Conservation (phyloP, 1,139 yeast species). For the Taiozyma sp. region DNA sequence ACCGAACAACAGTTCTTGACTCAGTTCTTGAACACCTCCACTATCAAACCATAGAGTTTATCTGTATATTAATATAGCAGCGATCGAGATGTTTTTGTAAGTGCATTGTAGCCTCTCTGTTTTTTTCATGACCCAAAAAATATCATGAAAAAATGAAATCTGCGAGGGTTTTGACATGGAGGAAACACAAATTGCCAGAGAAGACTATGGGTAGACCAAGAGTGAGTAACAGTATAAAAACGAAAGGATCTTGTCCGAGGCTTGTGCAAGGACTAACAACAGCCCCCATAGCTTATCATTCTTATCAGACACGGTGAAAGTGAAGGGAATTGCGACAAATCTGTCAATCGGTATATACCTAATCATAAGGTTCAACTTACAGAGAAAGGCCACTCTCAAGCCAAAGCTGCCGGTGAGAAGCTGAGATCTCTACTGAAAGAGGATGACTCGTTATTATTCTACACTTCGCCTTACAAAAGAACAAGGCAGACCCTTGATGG, state of each 20-base stretch:
- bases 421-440: slow-evolving; percentile 48
- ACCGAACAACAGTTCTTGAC: slow-evolving; percentile 21
- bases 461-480: slow-evolving; percentile 78
- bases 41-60: slow-evolving; percentile 15
- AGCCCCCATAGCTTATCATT: slow-evolving; percentile 48
- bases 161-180: background rate
- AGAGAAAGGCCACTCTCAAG: slow-evolving; percentile 59
- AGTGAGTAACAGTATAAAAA: slow-evolving; percentile 32
- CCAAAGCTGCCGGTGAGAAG: slow-evolving; percentile 59
- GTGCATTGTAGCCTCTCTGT: background rate
- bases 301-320: slow-evolving; percentile 89
- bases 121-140: no score
- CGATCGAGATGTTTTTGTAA: background rate
- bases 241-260: background rate
- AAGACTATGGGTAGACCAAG: slow-evolving; percentile 50
- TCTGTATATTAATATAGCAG: background rate
- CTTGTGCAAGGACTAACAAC: background rate
- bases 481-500: slow-evolving; percentile 79
- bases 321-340: slow-evolving; percentile 80
- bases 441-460: slow-evolving; percentile 49
- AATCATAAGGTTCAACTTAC: slow-evolving; percentile 78
- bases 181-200: background rate
- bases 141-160: background rate
- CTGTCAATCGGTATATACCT: slow-evolving; percentile 68
- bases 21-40: slow-evolving; percentile 18